phyloP scores from a whole-genome alignment of 345 rosid genomes.

The Litchi chinensis region DNA sequence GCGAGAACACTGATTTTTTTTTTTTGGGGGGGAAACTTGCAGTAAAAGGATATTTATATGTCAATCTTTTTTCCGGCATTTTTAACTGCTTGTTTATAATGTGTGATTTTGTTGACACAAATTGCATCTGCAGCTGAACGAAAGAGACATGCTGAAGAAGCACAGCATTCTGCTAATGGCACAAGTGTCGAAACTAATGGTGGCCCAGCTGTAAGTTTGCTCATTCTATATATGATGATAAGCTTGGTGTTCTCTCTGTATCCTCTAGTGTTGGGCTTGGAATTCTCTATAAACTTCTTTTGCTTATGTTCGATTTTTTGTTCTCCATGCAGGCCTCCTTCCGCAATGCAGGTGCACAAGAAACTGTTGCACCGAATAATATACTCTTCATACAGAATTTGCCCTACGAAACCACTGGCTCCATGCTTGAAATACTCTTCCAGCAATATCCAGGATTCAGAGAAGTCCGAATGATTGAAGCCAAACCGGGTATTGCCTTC shows the following conservation, averaged over 20 bases:
- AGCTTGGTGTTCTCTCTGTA: neutral
- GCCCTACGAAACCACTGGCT: constrained; percentile 80
- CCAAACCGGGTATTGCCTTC: constrained; percentile 94
- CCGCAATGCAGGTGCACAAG: constrained; percentile 50
- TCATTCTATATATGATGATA: neutral
- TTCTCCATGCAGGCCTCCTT: constrained; percentile 50
- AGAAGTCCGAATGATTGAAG: constrained; percentile 90
- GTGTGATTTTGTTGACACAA: constrained; percentile 11
- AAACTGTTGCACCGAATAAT: constrained; percentile 74
- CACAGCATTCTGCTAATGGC: constrained; percentile 66
- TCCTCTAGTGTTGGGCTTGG: neutral
- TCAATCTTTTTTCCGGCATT: neutral
- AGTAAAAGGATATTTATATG: neutral
- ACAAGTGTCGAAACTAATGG: constrained; percentile 52
- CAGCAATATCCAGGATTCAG: constrained; percentile 84
- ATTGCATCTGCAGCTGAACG: constrained; percentile 64
- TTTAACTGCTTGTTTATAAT: neutral
- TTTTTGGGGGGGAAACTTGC: neutral
- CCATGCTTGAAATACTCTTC: constrained; percentile 83
- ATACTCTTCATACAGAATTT: constrained; percentile 89
- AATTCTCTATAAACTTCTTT: neutral
- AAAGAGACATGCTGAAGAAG: constrained; percentile 74
- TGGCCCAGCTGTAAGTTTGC: constrained; percentile 55
- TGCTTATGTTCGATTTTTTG: neutral
- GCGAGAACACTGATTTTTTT: neutral